These are phyloP conservation scores for Metschnikowia kofuensis DNA, from an alignment of 805 yeast species.

Conservation along the genomic window DNA sequence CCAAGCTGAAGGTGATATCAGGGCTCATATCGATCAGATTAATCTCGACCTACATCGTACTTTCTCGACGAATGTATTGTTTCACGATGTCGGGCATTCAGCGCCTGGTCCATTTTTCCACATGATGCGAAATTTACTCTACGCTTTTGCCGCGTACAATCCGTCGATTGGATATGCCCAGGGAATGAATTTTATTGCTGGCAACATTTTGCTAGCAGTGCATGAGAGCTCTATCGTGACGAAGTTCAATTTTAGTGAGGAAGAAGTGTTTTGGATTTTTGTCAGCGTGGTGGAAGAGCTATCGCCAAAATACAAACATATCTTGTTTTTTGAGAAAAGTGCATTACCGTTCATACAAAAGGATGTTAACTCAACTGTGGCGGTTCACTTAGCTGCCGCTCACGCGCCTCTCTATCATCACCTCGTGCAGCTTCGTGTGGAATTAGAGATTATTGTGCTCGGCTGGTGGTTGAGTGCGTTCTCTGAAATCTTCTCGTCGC, in stretches of 20 bases:
- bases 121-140: conserved; percentile 44
- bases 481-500: conserved; percentile 46
- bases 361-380: conserved; percentile 38
- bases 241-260: conserved; percentile 26
- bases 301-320: conserved; percentile 42
- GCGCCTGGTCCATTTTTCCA: conserved; percentile 53
- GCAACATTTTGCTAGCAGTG: conserved; percentile 44
- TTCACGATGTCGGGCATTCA: conserved; percentile 35
- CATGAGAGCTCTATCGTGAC: conserved; percentile 15
- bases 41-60: conserved; percentile 54
- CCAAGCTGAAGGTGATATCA: conserved; percentile 3
- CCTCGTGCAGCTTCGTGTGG: conserved; percentile 33
- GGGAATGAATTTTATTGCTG: conserved; percentile 61
- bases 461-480: conserved; percentile 59
- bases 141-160: conserved; percentile 47
- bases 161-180: conserved; percentile 55
- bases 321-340: conserved; percentile 8
- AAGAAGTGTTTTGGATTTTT: conserved; percentile 54
- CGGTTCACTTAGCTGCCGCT: conserved; percentile 27
- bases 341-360: conserved; percentile 29
- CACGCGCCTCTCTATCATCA: conserved; percentile 42
- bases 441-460: conserved; percentile 48
- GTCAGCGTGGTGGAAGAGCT: conserved; percentile 48
- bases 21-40: conserved; percentile 43
- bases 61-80: conserved; percentile 51